Conservation (phyloP, 2,329 filamentous ascomycete species). For the Knoxdaviesia capensis region DNA sequence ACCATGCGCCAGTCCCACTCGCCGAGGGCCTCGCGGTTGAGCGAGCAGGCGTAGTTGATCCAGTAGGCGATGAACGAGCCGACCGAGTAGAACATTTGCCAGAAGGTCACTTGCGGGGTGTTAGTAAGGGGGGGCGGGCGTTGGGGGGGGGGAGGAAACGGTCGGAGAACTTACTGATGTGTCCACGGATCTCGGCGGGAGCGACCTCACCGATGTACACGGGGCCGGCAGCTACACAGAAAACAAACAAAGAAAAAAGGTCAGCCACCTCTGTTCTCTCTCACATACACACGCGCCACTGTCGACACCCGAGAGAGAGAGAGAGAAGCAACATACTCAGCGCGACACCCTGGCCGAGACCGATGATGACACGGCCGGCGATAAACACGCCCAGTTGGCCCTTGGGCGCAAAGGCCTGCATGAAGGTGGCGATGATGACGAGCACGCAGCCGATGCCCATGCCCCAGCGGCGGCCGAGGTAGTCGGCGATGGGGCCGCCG, state of each 20-base stretch:
- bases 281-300: too few species aligned
- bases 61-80: slow-evolving; percentile 43
- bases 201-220: slow-evolving; percentile 53
- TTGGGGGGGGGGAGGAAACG: too few species aligned
- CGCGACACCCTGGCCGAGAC: slow-evolving; percentile 49
- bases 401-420: slow-evolving; percentile 44
- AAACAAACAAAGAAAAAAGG: too few species aligned
- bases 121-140: too few species aligned
- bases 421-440: slow-evolving; percentile 46
- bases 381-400: slow-evolving; percentile 46
- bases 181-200: slow-evolving; percentile 41
- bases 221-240: slow-evolving; percentile 35
- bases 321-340: slow-evolving; percentile 19
- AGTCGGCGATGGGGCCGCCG: slow-evolving; percentile 41
- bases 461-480: slow-evolving; percentile 38
- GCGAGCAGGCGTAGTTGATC: slow-evolving; percentile 47
- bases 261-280: too few species aligned
- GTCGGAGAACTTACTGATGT: too few species aligned
- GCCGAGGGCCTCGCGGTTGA: slow-evolving; percentile 32
- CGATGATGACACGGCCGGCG: slow-evolving; percentile 46
- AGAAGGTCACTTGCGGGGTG: too few species aligned
- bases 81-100: slow-evolving; percentile 46
- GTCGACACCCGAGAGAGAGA: too few species aligned
- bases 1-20: slow-evolving; percentile 59
- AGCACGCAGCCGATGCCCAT: slow-evolving; percentile 45